Conservation (phyloP, 257 asterid species). For the Buddleja alternifolia region DNA sequence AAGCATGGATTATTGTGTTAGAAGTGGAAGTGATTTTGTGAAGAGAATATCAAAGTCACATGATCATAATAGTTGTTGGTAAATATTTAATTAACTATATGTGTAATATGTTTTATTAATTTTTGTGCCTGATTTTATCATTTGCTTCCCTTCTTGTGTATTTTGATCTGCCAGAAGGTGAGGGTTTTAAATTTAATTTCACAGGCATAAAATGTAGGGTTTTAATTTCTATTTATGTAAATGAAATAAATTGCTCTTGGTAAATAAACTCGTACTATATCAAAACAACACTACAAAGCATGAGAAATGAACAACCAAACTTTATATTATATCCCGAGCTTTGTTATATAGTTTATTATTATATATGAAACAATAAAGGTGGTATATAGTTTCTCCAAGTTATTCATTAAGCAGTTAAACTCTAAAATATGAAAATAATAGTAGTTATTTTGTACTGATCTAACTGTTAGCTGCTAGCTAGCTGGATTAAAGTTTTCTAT, state of each 20-base stretch:
- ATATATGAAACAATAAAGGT: constrained; percentile 3
- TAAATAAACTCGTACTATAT: background rate
- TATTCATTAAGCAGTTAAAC: background rate
- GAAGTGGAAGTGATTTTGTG: constrained; percentile 54
- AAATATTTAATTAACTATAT: background rate
- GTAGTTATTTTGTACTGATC: constrained; percentile 2
- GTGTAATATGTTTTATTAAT: background rate
- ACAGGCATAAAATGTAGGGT: constrained; percentile 10
- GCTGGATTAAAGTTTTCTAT: background rate
- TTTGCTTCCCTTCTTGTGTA: constrained; percentile 40
- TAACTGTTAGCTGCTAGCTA: background rate
- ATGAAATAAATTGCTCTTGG: constrained; percentile 21
- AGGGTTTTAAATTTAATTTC: constrained; percentile 25
- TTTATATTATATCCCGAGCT: background rate
- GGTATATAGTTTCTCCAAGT: background rate
- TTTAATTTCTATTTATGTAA: constrained; percentile 12
- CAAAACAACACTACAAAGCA: too few relatives aligned
- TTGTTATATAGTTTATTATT: background rate
- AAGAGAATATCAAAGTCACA: constrained; percentile 64
- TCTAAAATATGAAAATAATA: constrained; percentile 4
- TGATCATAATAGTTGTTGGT: constrained; percentile 46
- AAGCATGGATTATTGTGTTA: constrained; percentile 66
- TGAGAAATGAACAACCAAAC: too few relatives aligned
- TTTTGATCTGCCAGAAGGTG: constrained; percentile 43
- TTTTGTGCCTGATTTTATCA: constrained; percentile 11